A percentile compares a stretch with the other conserved stretches of the same genome.
Conservation (phyloP, 2,329 filamentous ascomycete species). For the Exophiala dermatitidis region DNA sequence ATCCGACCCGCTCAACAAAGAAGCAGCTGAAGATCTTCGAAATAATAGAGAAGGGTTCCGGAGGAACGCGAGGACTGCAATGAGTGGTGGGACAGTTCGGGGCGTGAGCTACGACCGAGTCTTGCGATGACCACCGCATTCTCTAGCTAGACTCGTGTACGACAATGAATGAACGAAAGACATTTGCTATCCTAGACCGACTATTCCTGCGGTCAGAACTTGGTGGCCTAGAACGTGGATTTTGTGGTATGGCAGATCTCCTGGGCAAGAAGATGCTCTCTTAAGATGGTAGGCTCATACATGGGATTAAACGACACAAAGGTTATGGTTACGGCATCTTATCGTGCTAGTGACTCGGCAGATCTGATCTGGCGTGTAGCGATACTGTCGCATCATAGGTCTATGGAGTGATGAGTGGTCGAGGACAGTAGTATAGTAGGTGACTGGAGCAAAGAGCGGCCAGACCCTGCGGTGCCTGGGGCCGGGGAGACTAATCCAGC, state of each 20-base stretch:
- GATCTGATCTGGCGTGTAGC: too few species aligned
- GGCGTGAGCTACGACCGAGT: slow-evolving; percentile 72
- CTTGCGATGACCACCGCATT: slow-evolving; percentile 12
- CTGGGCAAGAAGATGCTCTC: too few species aligned
- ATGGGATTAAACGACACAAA: too few species aligned
- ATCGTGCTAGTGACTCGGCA: too few species aligned
- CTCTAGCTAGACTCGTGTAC: background rate
- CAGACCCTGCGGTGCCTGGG: background rate
- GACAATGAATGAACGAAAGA: slow-evolving; percentile 8
- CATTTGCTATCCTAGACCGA: slow-evolving; percentile 1
- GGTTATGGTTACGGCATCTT: too few species aligned
- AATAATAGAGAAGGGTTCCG: slow-evolving; percentile 82
- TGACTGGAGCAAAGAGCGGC: background rate
- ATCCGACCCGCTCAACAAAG: slow-evolving; percentile 95
- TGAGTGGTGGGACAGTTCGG: slow-evolving; percentile 72
- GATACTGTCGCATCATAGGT: too few species aligned
- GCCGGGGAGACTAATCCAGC: slow-evolving; percentile 8
- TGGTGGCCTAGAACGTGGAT: too few species aligned
- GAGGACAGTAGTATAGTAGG: background rate
- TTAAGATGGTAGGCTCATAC: too few species aligned
- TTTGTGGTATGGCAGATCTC: too few species aligned
- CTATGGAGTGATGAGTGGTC: too few species aligned
- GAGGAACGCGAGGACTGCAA: slow-evolving; percentile 76
- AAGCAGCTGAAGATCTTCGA: slow-evolving; percentile 87
- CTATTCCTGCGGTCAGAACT: too few species aligned